A percentile compares a stretch with the other conserved stretches of the same genome.
phyloP scores from a whole-genome alignment of 768 basidiomycete species.

The Leccinum barrowsii region DNA sequence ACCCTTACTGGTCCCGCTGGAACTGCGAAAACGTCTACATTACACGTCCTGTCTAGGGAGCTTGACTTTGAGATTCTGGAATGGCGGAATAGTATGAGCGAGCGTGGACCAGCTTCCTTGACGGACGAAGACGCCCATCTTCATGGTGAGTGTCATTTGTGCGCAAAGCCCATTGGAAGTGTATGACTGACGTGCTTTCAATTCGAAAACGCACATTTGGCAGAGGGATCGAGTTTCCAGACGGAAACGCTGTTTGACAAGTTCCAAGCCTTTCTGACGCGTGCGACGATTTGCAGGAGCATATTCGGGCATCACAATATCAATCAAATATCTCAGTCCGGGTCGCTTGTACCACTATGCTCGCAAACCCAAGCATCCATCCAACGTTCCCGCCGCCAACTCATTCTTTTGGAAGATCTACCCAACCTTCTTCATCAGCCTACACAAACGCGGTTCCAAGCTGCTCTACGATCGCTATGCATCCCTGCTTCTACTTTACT shows the following conservation, averaged over 20 bases:
- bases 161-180: not conserved
- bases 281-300: constrained; percentile 58
- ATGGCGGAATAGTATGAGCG: constrained; percentile 72
- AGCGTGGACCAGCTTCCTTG: constrained; percentile 30
- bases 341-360: not conserved
- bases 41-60: constrained; percentile 71
- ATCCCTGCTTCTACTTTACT: constrained; percentile 22
- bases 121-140: constrained; percentile 16
- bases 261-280: constrained; percentile 71
- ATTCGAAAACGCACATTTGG: not conserved
- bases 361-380: constrained; percentile 2
- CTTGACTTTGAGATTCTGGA: constrained; percentile 80
- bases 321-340: constrained; percentile 6
- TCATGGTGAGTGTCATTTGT: constrained; percentile 8
- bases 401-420: constrained; percentile 85
- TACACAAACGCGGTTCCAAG: constrained; percentile 72
- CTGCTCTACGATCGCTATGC: constrained; percentile 56
- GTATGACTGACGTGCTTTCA: too few species aligned
- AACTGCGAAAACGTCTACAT: constrained; percentile 83
- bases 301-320: constrained; percentile 37
- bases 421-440: constrained; percentile 81
- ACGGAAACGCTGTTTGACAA: constrained; percentile 49
- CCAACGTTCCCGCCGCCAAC: constrained; percentile 37
- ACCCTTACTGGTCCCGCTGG: constrained; percentile 87
- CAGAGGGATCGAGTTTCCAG: constrained; percentile 12